Percentiles rank a stretch among this genome's conserved stretches.
Evolutionary conservation across 345 rosid genomes (phyloP).

Genomic region (Hibiscus syriacus): DNA sequence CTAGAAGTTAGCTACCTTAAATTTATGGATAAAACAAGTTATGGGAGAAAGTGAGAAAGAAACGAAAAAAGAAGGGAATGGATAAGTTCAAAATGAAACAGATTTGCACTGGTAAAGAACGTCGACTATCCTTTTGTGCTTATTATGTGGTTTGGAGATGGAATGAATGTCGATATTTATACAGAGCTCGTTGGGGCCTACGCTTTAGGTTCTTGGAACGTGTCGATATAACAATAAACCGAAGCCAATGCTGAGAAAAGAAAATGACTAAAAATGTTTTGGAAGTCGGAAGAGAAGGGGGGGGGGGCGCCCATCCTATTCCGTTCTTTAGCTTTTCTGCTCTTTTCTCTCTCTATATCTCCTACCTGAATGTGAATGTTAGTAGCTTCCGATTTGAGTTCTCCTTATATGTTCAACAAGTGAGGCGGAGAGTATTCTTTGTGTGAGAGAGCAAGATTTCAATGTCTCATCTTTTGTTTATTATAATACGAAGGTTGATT

Average conservation of each 20-base stretch:
- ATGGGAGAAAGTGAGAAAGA: background rate
- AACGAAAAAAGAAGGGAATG: background rate
- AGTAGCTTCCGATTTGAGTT: constrained; percentile 4
- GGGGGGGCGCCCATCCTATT: constrained; percentile 7
- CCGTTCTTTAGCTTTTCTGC: background rate
- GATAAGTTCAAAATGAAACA: background rate
- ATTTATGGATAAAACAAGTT: constrained; percentile 9
- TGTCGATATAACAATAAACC: constrained; percentile 10
- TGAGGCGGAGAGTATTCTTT: background rate
- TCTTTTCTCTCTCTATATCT: background rate
- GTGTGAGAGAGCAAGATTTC: background rate
- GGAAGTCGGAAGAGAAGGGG: too few species aligned
- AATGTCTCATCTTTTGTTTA: too few species aligned
- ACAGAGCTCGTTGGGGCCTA: constrained; percentile 27
- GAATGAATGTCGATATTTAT: constrained; percentile 32
- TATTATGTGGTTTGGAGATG: constrained; percentile 9
- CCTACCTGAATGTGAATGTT: background rate
- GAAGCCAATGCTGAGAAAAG: too few species aligned
- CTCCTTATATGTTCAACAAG: too few species aligned
- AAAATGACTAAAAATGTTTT: constrained; percentile 12
- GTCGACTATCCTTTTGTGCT: constrained; percentile 13
- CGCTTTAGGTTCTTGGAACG: background rate
- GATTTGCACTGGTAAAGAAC: background rate
- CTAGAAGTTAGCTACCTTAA: background rate
- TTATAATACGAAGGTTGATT: too few species aligned